Evolutionary conservation across 306 rosid genomes (phyloP), one percentile per base, ranked within the genome.

Genomic region (Acacia confusa): DNA sequence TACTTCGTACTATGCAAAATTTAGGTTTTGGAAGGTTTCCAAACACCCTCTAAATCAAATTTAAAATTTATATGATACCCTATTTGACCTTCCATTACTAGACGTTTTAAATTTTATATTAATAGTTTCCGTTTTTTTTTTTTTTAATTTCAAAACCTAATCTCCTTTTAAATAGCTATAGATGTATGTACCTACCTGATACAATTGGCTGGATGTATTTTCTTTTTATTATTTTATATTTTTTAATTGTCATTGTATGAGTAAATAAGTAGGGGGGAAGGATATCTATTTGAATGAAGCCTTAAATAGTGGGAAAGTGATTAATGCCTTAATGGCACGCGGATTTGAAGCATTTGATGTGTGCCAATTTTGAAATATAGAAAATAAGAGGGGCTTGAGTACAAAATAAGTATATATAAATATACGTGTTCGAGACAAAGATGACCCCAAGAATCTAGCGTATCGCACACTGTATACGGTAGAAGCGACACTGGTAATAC

Each of bases 381-480:
- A 32, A 57, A 64, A 72, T 1, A 16, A 14, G 7, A 72, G 28
- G 77, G 80, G 60, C 12, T 17, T 24, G 50, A 20, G 2, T 78
- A 81, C 75, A 81, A 81, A 64, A 13, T 2, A 70, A 14, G 57
- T 20, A 20, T 11, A 25, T 27, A 57, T 2, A 47, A 60, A 69
- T 65, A 77, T 50, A 76, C 70, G 82, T 73, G 84, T 70, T 79
- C 28, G 8, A 69, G 84, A 82, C 84, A 79, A 79, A 71, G 65
- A 79, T 82, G 22, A 66, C 28, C 82, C 84, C 74, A 76, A 47
- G 78, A 72, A 86, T 82, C 86, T 82, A 82, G 88, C 84, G 84
- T 82, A 61, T 78, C 24, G 84, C 68, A 32, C 68, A 73, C 36
- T 48, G 16, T 52, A 75, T 75, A 78, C 73, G 74, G 53, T 66